Evolutionary conservation across 2,329 filamentous ascomycete genomes (phyloP), one percentile per base, ranked within the genome.

Genomic region (Aspergillus awamori): DNA sequence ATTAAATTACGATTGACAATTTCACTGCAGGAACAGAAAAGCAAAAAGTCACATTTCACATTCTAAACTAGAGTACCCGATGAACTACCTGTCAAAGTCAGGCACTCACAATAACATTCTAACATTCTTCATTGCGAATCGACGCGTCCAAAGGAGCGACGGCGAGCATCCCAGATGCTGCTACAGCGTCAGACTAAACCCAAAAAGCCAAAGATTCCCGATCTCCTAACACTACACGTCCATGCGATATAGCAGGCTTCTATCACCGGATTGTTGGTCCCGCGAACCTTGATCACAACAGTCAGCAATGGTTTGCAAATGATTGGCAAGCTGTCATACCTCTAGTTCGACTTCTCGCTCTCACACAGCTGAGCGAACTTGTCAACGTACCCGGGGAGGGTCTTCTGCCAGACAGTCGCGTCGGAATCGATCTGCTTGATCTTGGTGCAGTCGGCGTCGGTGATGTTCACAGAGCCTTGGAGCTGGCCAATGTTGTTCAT

Each of bases 301-400:
- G 26, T 28, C 24, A 45, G 41, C 24, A 26, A n/a, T 2, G 13
- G 4, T n/a, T 28, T 30, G 20, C 43, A 28, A 4, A 8, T 4
- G 10, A 10, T 17, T 1, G 26, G 7, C 41, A 33, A n/a, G 4
- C n/a, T 17, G 8, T 7, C 54, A 8, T 22, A 58, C 33, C 43
- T 53, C 43, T 62, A 62, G 28, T 62, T 60, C 33, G 33, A 36
- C 47, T 59, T 45, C 41, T 45, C 48, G 39, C 55, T 57, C 45
- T 47, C 58, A 11, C 57, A 62, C 48, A 33, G 11, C 47, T 59
- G 15, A 2, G 47, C 57, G 26, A 62, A 62, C 41, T 48, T 36
- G 30, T 60, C 57, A 30, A 60, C 26, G 20, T 62, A 62, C 4
- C 48, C 49, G 4, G 60, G 60, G 15, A 62, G 17, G 20, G 57